A percentile compares a stretch with the other conserved stretches of the same genome.
Evolutionary conservation across 495 filamentous ascomycete species (phyloP).

Genomic region (Neurospora africana): DNA sequence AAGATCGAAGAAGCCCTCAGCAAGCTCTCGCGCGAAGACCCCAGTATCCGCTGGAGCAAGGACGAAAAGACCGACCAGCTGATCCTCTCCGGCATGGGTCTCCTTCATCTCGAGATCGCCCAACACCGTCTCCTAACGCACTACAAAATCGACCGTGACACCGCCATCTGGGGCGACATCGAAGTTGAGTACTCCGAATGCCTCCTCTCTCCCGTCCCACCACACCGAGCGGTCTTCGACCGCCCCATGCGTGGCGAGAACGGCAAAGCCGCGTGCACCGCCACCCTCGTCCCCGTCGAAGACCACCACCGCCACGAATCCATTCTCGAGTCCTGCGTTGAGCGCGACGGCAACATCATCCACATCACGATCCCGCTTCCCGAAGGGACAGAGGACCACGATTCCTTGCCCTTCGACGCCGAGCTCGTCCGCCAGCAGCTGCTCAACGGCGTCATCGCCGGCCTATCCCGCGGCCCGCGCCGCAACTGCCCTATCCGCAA

Average conservation of each 20-base stretch:
- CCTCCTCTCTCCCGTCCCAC: constrained; percentile 40
- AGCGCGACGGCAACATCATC: constrained; percentile 50
- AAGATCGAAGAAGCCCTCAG: constrained; percentile 62
- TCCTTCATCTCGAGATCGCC: constrained; percentile 95
- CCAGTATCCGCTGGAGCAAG: constrained; percentile 72
- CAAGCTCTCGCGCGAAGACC: constrained; percentile 81
- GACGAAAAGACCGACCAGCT: constrained; percentile 92
- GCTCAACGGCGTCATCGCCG: constrained; percentile 69
- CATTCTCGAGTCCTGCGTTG: constrained; percentile 20
- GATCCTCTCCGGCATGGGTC: constrained; percentile 90
- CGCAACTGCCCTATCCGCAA: constrained; percentile 65
- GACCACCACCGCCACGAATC: constrained; percentile 27
- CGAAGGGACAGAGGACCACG: constrained; percentile 13
- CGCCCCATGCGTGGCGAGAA: constrained; percentile 68
- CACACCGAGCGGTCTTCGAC: constrained; percentile 57
- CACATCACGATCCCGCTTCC: constrained; percentile 38
- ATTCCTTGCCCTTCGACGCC: constrained; percentile 46
- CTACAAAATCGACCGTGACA: constrained; percentile 61
- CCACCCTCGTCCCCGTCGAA: constrained; percentile 49
- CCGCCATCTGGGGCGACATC: constrained; percentile 78
- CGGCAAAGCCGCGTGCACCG: constrained; percentile 67
- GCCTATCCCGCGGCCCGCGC: constrained; percentile 72
- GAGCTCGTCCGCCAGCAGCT: constrained; percentile 53
- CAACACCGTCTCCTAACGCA: constrained; percentile 77
- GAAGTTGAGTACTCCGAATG: constrained; percentile 92